Base-by-base conservation (phyloP, 208 protist genomes). In the Crithidia sp. region DNA sequence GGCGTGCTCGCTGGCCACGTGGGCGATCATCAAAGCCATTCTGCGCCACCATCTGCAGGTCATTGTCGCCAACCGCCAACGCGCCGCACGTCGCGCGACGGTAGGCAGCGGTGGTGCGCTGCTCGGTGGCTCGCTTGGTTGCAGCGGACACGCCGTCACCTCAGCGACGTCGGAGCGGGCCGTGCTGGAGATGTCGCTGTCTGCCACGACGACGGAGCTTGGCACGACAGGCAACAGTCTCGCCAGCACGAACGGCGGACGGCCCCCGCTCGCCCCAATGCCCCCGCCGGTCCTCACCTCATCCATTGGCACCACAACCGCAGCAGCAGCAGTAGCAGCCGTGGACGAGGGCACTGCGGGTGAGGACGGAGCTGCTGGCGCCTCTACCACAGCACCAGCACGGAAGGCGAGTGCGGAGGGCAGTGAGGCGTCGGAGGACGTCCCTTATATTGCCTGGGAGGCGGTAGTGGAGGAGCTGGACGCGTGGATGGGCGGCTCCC, bases 11-110 rank as follows among this genome's bases (percentile, higher is more conserved):
- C 45, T 94, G 43, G 88, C 83, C 7, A 93, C 84, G 52, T 95
- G 92, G 88, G 70, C 85, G 19, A 88, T 91, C 62, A 71, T 93
- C 36, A 76, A 84, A 2, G 50, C 76, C 16, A 81, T 96, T 19
- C 73, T 95, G 37, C 81, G 64, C 13, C 76, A 91, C 50, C 86
- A 95, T 56, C 50, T 92, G 17, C 28, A 71, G 43, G 17, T 50
- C 12, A 40, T 71, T 16, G 70, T 79, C 61, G 36, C 19, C 61
- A 62, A 39, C 19, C 52, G 54, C 59, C 49, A 37, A n/a, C 53
- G 58, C 53, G 14, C 52, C 12, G 55, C 17, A 19, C 59, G 64
- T 19, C 56, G 43, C 45, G 40, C 40, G 44, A 39, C 56, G 39
- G 49, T 12, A 5, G 19, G 43, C 39, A 39, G 40, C 19, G 19